A percentile compares a stretch with the other conserved stretches of the same genome.
Conservation (phyloP, 495 filamentous ascomycete genomes). For the Penicillium parvum region DNA sequence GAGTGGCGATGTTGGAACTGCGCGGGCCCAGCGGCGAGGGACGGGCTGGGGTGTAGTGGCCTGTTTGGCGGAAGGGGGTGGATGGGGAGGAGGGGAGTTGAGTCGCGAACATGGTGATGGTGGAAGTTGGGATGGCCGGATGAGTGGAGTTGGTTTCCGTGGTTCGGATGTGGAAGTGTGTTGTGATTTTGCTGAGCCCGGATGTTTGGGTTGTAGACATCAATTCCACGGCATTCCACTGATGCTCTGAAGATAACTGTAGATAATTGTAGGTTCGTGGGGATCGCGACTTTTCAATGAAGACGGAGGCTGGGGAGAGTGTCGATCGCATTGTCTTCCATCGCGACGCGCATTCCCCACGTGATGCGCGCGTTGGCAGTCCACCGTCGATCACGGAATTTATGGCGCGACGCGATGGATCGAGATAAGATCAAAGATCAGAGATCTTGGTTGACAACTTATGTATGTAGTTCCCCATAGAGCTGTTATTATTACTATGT, state of each 20-base stretch:
- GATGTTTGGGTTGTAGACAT: not conserved
- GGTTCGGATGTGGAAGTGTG: conserved; percentile 23
- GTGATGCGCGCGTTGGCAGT: conserved; percentile 17
- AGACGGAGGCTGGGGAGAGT: conserved; percentile 9
- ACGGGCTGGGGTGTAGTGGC: conserved; percentile 48
- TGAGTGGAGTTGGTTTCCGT: conserved; percentile 14
- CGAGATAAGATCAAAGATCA: no score
- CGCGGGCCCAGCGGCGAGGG: conserved; percentile 47
- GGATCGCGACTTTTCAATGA: conserved; percentile 9
- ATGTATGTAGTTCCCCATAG: no score
- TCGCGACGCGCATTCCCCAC: conserved; percentile 22
- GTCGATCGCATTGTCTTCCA: conserved; percentile 10
- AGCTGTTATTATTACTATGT: no score
- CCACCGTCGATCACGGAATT: not conserved
- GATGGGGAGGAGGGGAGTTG: conserved; percentile 44
- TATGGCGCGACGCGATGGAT: not conserved
- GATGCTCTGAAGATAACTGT: no score
- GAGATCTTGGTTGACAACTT: no score
- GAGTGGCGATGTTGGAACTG: conserved; percentile 24
- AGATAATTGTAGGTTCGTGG: not conserved
- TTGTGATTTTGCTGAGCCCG: conserved; percentile 15
- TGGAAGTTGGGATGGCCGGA: conserved; percentile 2
- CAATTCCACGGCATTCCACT: conserved; percentile 1
- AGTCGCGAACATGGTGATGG: conserved; percentile 27
- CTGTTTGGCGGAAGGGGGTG: conserved; percentile 25